These are phyloP conservation scores for Hericium alpestre DNA, from an alignment of 768 basidiomycete species.

Conservation along the genomic window DNA sequence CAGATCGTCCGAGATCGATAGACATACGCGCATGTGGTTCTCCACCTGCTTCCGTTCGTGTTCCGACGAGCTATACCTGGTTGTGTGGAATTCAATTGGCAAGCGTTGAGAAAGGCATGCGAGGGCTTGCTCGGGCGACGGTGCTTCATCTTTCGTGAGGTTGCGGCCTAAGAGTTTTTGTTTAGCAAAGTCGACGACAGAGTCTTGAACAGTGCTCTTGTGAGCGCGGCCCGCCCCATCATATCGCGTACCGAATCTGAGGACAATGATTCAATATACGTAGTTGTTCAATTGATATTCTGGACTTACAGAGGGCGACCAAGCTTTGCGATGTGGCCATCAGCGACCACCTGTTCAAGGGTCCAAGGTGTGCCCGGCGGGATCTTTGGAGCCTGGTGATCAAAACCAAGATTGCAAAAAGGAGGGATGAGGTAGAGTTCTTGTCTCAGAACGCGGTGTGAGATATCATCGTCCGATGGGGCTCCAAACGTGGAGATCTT, in stretches of 20 bases:
- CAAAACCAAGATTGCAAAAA: too few relatives aligned
- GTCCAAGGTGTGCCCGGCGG: too few relatives aligned
- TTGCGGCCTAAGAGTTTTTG: conserved; percentile 1
- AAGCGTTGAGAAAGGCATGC: conserved; percentile 14
- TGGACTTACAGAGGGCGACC: conserved; percentile 19
- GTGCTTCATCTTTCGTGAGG: background rate
- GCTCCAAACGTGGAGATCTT: too few relatives aligned
- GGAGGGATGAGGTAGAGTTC: too few relatives aligned
- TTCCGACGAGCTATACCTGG: conserved; percentile 3
- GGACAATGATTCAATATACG: too few relatives aligned
- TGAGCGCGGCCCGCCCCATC: too few relatives aligned
- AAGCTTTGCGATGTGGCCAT: conserved; percentile 11
- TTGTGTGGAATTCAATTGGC: conserved; percentile 22
- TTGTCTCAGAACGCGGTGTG: too few relatives aligned
- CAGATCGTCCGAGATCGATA: conserved; percentile 12
- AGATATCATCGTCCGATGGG: too few relatives aligned
- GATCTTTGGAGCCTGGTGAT: too few relatives aligned
- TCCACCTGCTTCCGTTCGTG: conserved; percentile 20
- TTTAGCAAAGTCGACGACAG: background rate
- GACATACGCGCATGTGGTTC: conserved; percentile 22
- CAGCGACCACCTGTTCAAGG: conserved; percentile 7
- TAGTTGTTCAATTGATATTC: conserved; percentile 2
- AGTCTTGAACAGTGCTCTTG: too few relatives aligned
- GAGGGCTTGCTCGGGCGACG: too few relatives aligned
- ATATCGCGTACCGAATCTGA: too few relatives aligned